Evolutionary conservation across 306 rosid genomes (phyloP), one percentile per base, ranked within the genome.

Genomic region (Carpinus viminea): DNA sequence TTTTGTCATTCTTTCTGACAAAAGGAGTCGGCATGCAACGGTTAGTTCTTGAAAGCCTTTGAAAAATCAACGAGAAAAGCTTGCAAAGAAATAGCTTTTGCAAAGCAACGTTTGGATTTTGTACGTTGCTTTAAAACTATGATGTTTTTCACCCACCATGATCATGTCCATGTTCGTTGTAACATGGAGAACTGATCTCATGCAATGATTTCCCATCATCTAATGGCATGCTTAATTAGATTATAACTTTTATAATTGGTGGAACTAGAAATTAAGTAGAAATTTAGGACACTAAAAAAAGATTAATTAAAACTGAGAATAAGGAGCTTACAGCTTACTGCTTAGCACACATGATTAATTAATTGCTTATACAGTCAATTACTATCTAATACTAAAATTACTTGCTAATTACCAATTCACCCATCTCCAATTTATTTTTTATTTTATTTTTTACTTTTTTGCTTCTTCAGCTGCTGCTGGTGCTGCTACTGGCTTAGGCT

Each of bases 401-500:
- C 34, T 1, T 31, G 34, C 34, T 31, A 31, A 31, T 31, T 31
- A 31, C 34, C 34, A 31, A 47, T 31, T 20, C 43, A 46, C 3
- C 47, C n/a, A 70, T 70, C 11, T 21, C 4, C n/a, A 2, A 12
- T 31, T 31, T 31, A 2, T 31, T 48, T 16, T 48, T 52, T 26
- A 65, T 52, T 51, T 65, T n/a, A 1, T 12, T 51, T 7, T 50
- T 88, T 86, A 90, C 83, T 87, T 86, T 13, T 83, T 84, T n/a
- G 28, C 87, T 57, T 82, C 87, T 55, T 74, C 82, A 53, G 46
- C 82, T 21, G 74, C 76, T 72, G 74, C 61, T 55, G 46, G 79
- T 21, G 74, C 76, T 34, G 86, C 21, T 72, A 72, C 61, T 55
- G 89, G 71, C 78, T 88, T 89, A 74, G 88, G 68, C 60, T 86